Conservation (phyloP, 139 green algal genomes). For the Coelastrella sp. region DNA sequence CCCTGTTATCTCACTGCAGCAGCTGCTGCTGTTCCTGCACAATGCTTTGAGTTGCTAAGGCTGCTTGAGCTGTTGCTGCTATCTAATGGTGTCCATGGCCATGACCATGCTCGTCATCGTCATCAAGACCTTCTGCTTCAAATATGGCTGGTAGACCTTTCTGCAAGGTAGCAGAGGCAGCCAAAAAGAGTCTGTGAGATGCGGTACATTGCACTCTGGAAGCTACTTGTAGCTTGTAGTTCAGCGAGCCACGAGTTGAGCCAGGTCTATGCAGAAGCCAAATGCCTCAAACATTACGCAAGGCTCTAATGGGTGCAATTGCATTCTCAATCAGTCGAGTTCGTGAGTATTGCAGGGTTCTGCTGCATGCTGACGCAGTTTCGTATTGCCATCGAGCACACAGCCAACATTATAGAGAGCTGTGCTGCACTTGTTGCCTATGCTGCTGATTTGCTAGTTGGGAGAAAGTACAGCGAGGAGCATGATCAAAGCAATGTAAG, state of each 20-base stretch:
- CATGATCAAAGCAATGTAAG: neutral
- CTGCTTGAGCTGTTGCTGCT: no score
- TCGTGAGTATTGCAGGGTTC: no score
- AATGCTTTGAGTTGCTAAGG: neutral
- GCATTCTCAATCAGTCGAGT: no score
- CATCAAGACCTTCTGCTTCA: constrained; percentile 48
- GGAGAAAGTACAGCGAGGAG: neutral
- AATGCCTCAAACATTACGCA: no score
- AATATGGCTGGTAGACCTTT: constrained; percentile 49
- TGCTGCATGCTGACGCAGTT: neutral
- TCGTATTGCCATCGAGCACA: neutral
- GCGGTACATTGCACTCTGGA: no score
- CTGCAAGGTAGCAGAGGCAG: constrained; percentile 32
- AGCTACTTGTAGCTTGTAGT: no score
- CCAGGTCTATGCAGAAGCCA: neutral
- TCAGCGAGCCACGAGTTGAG: neutral
- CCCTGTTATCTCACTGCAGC: neutral
- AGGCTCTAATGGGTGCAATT: no score
- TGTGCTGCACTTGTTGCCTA: neutral
- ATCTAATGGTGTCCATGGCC: constrained; percentile 44
- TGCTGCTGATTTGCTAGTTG: neutral
- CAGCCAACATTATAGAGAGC: neutral
- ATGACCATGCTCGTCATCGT: constrained; percentile 31
- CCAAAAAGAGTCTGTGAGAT: neutral
- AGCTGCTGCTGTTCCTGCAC: neutral